phyloP scores from a whole-genome alignment of 2,329 filamentous ascomycete genomes.

The Cryphonectria radicalis region DNA sequence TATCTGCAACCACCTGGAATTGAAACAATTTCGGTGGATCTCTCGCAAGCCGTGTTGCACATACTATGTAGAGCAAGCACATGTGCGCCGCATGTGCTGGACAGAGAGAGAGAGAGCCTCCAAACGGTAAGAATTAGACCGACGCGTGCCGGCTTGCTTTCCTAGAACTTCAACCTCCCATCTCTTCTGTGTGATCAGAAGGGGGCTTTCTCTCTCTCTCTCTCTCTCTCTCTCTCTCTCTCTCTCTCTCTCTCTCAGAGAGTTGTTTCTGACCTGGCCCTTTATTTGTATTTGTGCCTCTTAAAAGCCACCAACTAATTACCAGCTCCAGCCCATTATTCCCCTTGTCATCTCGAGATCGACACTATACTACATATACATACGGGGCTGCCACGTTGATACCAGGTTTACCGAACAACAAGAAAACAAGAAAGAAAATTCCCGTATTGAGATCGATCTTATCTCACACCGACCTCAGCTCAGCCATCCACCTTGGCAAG shows the following conservation, averaged over 20 bases:
- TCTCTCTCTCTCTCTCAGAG: not conserved
- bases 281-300: not conserved
- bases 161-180: not conserved
- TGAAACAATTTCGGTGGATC: not conserved
- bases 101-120: not conserved
- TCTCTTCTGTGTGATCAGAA: not conserved
- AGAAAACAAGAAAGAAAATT: not conserved
- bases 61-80: not conserved
- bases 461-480: slow-evolving; percentile 14
- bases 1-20: not conserved
- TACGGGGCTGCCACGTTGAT: slow-evolving; percentile 4
- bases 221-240: no score
- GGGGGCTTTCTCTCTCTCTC: not conserved
- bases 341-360: not conserved
- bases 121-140: no score
- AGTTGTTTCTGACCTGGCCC: not conserved
- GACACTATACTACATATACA: not conserved
- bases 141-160: not conserved
- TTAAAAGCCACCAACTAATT: not conserved
- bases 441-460: slow-evolving; percentile 8
- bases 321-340: not conserved
- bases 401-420: slow-evolving; percentile 5
- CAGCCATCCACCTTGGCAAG: not conserved
- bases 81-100: not conserved
- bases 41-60: not conserved